Conservation (phyloP, 139 green algal genomes). For the Tetradesmus lagerheimii region DNA sequence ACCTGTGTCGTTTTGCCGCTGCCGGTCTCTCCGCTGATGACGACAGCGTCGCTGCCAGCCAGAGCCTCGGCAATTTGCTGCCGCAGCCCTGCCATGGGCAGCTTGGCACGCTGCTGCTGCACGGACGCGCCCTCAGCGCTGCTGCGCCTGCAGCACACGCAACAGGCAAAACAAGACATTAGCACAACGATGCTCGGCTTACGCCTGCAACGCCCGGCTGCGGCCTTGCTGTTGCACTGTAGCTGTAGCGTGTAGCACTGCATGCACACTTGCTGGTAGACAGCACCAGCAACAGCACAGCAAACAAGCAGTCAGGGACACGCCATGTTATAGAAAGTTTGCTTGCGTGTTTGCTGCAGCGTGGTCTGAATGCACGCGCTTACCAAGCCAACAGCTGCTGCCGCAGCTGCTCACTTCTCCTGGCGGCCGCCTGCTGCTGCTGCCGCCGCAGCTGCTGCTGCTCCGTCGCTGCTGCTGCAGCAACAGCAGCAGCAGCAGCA, state of each 20-base stretch:
- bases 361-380: not conserved
- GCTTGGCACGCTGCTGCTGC: constrained; percentile 51
- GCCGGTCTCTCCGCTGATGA: constrained; percentile 88
- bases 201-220: too few relatives aligned
- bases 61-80: constrained; percentile 59
- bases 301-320: too few relatives aligned
- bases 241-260: not conserved
- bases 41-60: constrained; percentile 60
- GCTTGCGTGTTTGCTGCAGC: too few relatives aligned
- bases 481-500: constrained; percentile 1
- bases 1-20: constrained; percentile 94
- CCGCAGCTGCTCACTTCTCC: constrained; percentile 20
- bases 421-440: not conserved
- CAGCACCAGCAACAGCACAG: not conserved
- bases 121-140: constrained; percentile 53
- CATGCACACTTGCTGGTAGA: not conserved
- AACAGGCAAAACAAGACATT: not conserved
- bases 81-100: constrained; percentile 66
- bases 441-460: constrained; percentile 23
- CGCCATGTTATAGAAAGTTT: too few relatives aligned
- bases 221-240: too few relatives aligned
- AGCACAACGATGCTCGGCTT: too few relatives aligned
- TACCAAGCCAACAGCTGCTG: constrained; percentile 41
- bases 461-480: not conserved
- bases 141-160: constrained; percentile 25